These are phyloP conservation scores for Diaporthe citri DNA, from an alignment of 2,329 filamentous ascomycete genomes.

Conservation along the genomic window DNA sequence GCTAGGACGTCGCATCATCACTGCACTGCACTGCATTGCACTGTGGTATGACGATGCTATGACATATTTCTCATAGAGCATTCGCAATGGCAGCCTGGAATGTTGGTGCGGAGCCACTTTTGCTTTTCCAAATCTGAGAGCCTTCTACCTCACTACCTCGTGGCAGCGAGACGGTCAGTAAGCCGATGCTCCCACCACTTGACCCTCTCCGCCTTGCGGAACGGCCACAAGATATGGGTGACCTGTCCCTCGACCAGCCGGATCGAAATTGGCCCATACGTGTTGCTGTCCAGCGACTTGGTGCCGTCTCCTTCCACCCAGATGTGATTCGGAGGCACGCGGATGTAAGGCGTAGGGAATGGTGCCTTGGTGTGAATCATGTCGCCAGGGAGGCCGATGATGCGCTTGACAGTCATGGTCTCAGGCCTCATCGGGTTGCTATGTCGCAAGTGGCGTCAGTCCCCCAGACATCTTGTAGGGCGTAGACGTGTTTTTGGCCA, in stretches of 20 bases:
- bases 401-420: constrained; percentile 80
- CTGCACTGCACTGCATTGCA: neutral
- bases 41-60: neutral
- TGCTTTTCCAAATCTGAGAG: neutral
- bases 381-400: constrained; percentile 86
- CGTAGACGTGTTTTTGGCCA: neutral
- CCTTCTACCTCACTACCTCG: constrained; percentile 15
- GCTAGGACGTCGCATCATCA: no score
- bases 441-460: constrained; percentile 7
- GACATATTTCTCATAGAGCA: neutral
- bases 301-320: constrained; percentile 94
- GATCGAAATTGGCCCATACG: constrained; percentile 86
- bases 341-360: constrained; percentile 67
- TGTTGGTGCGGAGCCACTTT: neutral
- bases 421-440: constrained; percentile 81
- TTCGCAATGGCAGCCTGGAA: neutral
- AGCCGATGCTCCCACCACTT: constrained; percentile 66
- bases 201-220: constrained; percentile 68
- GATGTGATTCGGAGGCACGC: constrained; percentile 85
- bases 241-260: constrained; percentile 82
- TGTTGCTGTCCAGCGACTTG: constrained; percentile 85
- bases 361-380: constrained; percentile 74
- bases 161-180: constrained; percentile 37
- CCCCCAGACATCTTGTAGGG: neutral
- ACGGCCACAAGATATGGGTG: constrained; percentile 79